A percentile compares a stretch with the other conserved stretches of the same genome.
phyloP scores from a whole-genome alignment of 495 filamentous ascomycete species.

The Aspergillus bertholletiae region DNA sequence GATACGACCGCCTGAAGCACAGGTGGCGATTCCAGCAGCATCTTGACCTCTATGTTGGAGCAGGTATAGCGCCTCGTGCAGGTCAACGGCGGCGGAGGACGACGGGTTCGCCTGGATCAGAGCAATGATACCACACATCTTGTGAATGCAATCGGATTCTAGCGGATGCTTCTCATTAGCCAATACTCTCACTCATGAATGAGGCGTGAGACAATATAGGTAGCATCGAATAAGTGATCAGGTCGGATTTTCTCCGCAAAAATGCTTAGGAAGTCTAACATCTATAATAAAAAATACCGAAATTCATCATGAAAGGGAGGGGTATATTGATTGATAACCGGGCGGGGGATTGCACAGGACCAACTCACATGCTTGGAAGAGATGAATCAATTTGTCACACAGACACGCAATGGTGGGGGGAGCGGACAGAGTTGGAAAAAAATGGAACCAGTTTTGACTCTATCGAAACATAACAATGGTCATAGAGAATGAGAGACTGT shows the following conservation, averaged over 20 bases:
- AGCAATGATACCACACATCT: conserved; percentile 85
- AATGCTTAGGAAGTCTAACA: conserved; percentile 49
- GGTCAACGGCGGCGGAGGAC: conserved; percentile 67
- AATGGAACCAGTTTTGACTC: conserved; percentile 8
- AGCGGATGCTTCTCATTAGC: conserved; percentile 16
- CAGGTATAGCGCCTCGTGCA: conserved; percentile 88
- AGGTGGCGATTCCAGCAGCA: conserved; percentile 83
- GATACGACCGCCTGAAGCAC: conserved; percentile 72
- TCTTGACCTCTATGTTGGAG: conserved; percentile 85
- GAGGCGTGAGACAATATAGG: conserved; percentile 2
- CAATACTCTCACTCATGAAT: background rate
- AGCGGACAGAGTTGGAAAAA: conserved; percentile 8
- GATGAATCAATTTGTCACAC: conserved; percentile 6
- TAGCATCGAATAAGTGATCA: conserved; percentile 28
- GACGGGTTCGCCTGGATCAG: conserved; percentile 69
- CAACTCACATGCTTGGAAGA: conserved; percentile 12
- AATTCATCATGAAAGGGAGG: conserved; percentile 39
- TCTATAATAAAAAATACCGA: conserved; percentile 43
- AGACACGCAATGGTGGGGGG: conserved; percentile 17
- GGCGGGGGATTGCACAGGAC: background rate
- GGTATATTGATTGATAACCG: background rate
- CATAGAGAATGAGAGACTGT: background rate
- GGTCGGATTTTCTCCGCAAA: conserved; percentile 43
- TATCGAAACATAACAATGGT: conserved; percentile 17
- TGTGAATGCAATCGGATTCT: conserved; percentile 21